Conservation (phyloP, 345 rosid species). For the Melaleuca quinquenervia region DNA sequence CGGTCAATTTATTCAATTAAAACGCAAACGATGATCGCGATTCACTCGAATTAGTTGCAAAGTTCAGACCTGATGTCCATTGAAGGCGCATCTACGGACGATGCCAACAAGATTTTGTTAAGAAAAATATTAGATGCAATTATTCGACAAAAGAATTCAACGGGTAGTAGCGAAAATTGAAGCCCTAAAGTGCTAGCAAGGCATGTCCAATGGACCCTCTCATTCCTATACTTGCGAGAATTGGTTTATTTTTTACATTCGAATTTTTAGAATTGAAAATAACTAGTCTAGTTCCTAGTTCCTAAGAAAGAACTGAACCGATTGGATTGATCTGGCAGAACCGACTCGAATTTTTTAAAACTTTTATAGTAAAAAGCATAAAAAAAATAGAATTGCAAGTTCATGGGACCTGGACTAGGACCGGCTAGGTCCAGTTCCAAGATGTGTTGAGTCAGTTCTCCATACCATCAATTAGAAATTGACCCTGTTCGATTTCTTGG, state of each 20-base stretch:
- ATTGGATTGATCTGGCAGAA: rapidly evolving
- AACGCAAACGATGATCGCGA: neutral
- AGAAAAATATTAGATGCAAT: neutral
- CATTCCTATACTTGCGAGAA: rapidly evolving
- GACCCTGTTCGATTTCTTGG: neutral
- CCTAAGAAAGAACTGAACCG: rapidly evolving
- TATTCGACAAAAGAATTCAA: neutral
- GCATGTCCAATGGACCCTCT: neutral
- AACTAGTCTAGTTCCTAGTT: neutral
- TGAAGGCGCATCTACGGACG: neutral
- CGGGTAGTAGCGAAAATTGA: neutral
- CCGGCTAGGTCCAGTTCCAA: rapidly evolving
- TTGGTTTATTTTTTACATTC: no score
- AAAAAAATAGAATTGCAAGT: neutral
- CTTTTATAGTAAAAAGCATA: neutral
- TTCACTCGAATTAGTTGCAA: neutral
- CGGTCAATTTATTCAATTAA: neutral
- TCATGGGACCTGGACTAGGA: neutral
- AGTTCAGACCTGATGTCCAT: neutral
- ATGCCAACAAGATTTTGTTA: neutral
- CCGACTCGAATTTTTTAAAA: rapidly evolving
- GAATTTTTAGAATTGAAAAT: no score
- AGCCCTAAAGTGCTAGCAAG: neutral
- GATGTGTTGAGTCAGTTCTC: neutral
- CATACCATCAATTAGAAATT: neutral